phyloP scores from a whole-genome alignment of 2,329 filamentous ascomycete species.

The Pseudogymnoascus sp. region DNA sequence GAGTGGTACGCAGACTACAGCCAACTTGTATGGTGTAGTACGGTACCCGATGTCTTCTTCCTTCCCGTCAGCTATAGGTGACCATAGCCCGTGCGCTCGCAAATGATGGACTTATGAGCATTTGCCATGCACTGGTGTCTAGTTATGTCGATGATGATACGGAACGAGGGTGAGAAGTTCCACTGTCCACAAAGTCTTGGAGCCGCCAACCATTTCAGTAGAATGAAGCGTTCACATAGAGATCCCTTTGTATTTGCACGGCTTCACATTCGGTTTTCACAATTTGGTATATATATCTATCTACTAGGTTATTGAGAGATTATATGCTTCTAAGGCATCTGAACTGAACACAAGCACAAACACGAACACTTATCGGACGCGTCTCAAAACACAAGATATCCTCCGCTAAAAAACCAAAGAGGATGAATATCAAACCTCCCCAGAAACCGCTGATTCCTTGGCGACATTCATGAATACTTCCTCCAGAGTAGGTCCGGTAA shows the following conservation, averaged over 20 bases:
- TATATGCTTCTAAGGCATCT: not conserved
- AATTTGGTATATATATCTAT: not conserved
- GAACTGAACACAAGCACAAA: not conserved
- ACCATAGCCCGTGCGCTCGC: no score
- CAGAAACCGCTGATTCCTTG: slow-evolving; percentile 17
- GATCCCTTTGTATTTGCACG: not conserved
- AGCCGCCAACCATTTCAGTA: no score
- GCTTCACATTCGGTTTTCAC: not conserved
- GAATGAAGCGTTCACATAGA: not conserved
- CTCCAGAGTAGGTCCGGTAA: slow-evolving; percentile 23
- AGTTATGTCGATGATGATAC: no score
- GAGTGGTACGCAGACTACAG: no score
- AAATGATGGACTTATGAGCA: no score
- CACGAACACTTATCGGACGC: not conserved
- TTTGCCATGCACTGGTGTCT: no score
- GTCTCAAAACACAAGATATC: not conserved
- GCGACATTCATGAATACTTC: slow-evolving; percentile 27
- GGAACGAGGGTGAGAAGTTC: no score
- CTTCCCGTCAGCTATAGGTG: no score
- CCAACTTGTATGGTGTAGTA: no score
- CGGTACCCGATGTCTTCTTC: no score
- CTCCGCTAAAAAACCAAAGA: not conserved
- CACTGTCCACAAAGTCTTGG: no score
- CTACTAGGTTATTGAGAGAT: not conserved
- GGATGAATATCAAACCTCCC: not conserved